Conservation (phyloP, 1,284 basidiomycete genomes). For the Cerioporus squamosus region DNA sequence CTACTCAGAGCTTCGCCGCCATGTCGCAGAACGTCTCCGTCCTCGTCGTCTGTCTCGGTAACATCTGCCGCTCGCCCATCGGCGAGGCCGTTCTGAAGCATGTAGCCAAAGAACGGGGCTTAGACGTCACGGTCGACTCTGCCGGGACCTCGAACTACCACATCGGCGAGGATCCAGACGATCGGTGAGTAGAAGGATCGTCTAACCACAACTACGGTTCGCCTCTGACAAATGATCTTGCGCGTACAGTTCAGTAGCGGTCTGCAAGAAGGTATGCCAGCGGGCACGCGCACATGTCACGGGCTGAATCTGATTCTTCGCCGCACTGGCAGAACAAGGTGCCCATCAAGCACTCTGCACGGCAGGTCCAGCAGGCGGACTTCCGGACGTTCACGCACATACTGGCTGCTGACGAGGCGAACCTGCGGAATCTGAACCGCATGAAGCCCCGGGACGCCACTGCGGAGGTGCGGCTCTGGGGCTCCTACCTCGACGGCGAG, state of each 20-base stretch:
- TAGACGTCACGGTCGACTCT: constrained; percentile 71
- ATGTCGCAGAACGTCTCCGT: constrained; percentile 42
- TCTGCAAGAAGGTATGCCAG: constrained; percentile 60
- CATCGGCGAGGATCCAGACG: constrained; percentile 71
- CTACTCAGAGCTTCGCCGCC: background rate
- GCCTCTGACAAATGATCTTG: background rate
- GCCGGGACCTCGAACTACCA: constrained; percentile 78
- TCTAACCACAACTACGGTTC: too few species aligned
- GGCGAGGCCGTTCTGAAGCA: constrained; percentile 75
- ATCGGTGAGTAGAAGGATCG: constrained; percentile 51
- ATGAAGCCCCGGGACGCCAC: constrained; percentile 59
- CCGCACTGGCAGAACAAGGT: constrained; percentile 53
- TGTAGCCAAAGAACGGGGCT: constrained; percentile 62
- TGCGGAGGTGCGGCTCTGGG: constrained; percentile 70
- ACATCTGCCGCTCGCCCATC: constrained; percentile 82
- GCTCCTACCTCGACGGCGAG: constrained; percentile 69
- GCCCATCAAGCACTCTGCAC: constrained; percentile 62
- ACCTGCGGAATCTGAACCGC: constrained; percentile 59
- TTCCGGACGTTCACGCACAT: constrained; percentile 72
- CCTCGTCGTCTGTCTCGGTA: constrained; percentile 77
- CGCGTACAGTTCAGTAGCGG: constrained; percentile 55
- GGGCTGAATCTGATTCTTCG: background rate
- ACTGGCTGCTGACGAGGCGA: constrained; percentile 70
- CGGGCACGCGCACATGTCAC: too few species aligned
- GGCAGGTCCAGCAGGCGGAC: constrained; percentile 60